Base-by-base conservation (phyloP, 2,329 filamentous ascomycete genomes). In the Parasarocladium wereldwijsianum region DNA sequence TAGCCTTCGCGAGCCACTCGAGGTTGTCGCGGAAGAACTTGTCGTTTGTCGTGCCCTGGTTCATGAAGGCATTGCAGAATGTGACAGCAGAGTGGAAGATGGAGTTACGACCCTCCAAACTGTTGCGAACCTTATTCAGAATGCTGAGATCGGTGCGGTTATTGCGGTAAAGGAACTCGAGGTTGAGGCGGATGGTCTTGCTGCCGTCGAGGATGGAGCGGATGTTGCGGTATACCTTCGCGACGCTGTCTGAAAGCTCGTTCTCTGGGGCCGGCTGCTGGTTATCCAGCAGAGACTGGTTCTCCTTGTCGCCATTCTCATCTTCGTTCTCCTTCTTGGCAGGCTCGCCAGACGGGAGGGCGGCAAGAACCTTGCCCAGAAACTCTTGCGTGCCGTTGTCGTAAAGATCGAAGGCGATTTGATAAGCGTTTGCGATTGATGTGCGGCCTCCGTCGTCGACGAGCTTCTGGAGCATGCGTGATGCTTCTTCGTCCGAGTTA, bases 301-400 rank as follows among this genome's bases (percentile, higher is more conserved):
- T 57, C 45, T 72, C 66, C 9, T 54, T 52, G 9, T 57, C 51
- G 31, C 48, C 54, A 17, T 65, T 59, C 22, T 66, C 58, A 32
- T 63, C 49, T 29, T 49, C 38, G 35, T 58, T 54, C 15, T 26
- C 22, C 19, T 55, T 56, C 36, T 66, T 58, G 9, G 54, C 36
- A 33, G 43, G 31, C 32, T 66, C 58, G 8, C 57, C 54, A 12
- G 67, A 63, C 0, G 85, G 82, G 18, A 96, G 62, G 26, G 82
- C 75, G 34, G 81, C 73, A 46, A 87, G 76, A 25, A 98, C 82
- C 56, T 90, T 94, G 41, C 76, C 76, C 15, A 98, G 57, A 44
- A 98, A 98, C 50, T 96, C 90, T 45, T 98, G 90, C 0, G 90
- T 96, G 41, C 90, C 90, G 47, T 98, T 98, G 57, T 98, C 90